Base-by-base conservation (phyloP, 345 rosid species). In the Lumnitzera littorea region DNA sequence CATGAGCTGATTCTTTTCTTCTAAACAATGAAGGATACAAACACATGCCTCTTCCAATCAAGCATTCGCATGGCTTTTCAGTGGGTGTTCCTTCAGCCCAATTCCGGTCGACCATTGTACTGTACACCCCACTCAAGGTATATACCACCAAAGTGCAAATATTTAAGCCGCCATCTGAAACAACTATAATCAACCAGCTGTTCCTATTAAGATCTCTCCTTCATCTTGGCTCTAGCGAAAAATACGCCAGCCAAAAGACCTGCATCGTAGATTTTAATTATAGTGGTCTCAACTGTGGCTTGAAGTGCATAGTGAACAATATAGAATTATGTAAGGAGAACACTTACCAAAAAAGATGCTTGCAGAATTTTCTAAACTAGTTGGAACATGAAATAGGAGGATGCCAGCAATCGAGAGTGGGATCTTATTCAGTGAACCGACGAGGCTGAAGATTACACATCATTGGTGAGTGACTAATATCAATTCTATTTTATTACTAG, bases 401-500 rank as follows among this genome's bases (percentile, higher is more conserved):
- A 88, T 88, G 66, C 99, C 99, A 1, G 85, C 91, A 7, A 90
- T 54, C 0, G 99, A 94, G 25, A 94, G 74, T 16, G 97, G 99
- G 70, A 94, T 88, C 85, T 94, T 94, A 67, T 94, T 94, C 62
- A 94, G 72, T 0, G 99, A 94, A 62, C 99, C 99, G 51, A 94
- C 99, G 54, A 94, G 84, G 74, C 96, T 94, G 88, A 77, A 78
- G 55, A 71, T 63, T 62, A 62, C 58, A 50, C 65, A 65, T 60
- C 50, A 62, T 17, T 10, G 12, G 66, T 57, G 56, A 55, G 65
- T 68, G 65, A 65, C 9, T 2, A 4, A 6, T 52, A 43, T 36
- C 17, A 2, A 15, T n/a, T 50, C 10, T 20, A 20, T 29, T 29
- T 9, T 43, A 50, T 25, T 47, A 50, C 12, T 5, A 43, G 31